Conservation (phyloP, 441 rosid genomes). For the Gossypium laxum region DNA sequence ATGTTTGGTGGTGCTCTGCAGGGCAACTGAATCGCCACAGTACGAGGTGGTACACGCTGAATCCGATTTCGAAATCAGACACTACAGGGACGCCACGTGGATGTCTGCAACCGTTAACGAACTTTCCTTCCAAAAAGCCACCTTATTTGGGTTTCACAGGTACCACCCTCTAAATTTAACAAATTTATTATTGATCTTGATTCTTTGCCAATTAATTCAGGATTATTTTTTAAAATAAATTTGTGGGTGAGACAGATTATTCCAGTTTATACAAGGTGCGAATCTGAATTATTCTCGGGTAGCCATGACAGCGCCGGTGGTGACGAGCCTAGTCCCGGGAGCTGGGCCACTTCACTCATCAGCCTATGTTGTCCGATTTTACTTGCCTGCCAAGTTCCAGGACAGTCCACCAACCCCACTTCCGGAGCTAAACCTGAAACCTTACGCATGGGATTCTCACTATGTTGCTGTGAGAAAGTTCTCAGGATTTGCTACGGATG, state of each 20-base stretch:
- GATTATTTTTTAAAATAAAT: not conserved
- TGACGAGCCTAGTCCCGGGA: constrained; percentile 53
- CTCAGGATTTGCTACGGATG: constrained; percentile 52
- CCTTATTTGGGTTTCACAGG: constrained; percentile 56
- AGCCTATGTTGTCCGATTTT: constrained; percentile 40
- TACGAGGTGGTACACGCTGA: constrained; percentile 45
- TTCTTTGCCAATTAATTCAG: not conserved
- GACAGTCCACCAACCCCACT: constrained; percentile 48
- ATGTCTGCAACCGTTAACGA: constrained; percentile 40
- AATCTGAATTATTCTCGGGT: constrained; percentile 53
- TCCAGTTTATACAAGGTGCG: constrained; percentile 61
- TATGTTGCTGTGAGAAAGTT: constrained; percentile 51
- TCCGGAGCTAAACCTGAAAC: constrained; percentile 40
- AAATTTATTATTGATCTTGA: not conserved
- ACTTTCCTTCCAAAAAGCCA: constrained; percentile 53
- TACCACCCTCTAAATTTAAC: not conserved
- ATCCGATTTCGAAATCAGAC: constrained; percentile 59
- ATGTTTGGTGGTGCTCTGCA: constrained; percentile 10
- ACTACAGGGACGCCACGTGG: constrained; percentile 43
- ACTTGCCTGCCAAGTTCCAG: constrained; percentile 52
- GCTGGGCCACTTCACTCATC: constrained; percentile 56
- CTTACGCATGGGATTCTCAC: constrained; percentile 35
- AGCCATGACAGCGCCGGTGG: constrained; percentile 51
- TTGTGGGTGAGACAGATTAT: constrained; percentile 30
- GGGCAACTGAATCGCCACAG: constrained; percentile 40